Evolutionary conservation across 495 filamentous ascomycete species (phyloP), one percentile per base, ranked within the genome.

Genomic region (Aspergillus sparsus): DNA sequence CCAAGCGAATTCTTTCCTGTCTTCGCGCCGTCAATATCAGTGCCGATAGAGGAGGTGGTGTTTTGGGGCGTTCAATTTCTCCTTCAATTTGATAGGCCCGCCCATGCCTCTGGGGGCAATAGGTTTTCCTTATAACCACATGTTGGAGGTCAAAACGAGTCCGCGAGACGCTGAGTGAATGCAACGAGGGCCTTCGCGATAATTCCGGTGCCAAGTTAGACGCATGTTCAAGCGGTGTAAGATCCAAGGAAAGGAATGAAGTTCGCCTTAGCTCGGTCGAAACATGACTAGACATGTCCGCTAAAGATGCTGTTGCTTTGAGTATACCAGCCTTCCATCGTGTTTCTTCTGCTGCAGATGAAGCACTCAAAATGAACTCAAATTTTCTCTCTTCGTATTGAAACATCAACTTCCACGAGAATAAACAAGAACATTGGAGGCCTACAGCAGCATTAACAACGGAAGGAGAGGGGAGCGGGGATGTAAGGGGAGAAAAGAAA

Each of bases 331-430:
- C 73, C 45, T 74, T 79, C 94, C 94, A 98, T 61, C 87, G 80
- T 52, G 82, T 77, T 71, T 95, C 91, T 66, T 98, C 94, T 52
- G 79, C 83, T 5, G 85, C 81, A 0, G 91, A 93, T 62, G 92
- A 97, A 41, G 92, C 93, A 66, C 90, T 96, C 66, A 97, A 78
- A 18, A 97, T 86, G 34, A 97, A 67, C 74, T 98, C 94, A 69
- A 88, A 94, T 16, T 90, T 81, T 42, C 87, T 85, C 60, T 90
- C 82, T 46, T 88, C 80, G 44, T 84, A 81, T 64, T 93, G 88
- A 64, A 98, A 97, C 13, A 89, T 77, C n/a, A 97, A 68, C 70
- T 97, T 98, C 93, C 93, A 98, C 2, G 92, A 92, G 69, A 90
- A 90, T 11, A 87, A 85, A 18, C 89, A 91, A 16, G 87, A 90